Evolutionary conservation across 2,329 filamentous ascomycete genomes (phyloP), one percentile per base, ranked within the genome.

Genomic region (Fusarium bactridioides): DNA sequence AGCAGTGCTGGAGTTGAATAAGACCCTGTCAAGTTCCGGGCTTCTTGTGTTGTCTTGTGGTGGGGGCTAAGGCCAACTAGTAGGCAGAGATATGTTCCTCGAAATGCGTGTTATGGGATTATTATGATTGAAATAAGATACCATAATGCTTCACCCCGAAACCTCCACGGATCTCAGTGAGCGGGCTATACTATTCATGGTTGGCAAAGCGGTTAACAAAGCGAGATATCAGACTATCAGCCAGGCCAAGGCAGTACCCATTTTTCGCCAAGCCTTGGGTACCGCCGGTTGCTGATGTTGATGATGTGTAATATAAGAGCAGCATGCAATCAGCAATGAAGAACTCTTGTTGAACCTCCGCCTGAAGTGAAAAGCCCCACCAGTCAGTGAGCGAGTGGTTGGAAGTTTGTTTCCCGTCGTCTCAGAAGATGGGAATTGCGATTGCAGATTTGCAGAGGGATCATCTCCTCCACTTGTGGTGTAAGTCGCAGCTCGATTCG

Each of bases 241-340:
- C 35, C 43, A 67, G 23, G 44, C 59, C 54, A 56, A 51, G 41
- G 37, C 43, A 59, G 47, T 21, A 55, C 53, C 33, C 33, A 64
- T 31, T 44, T 58, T 63, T 33, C 47, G 51, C 59, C 59, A 69
- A 59, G 54, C 55, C 41, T 69, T 65, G 64, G 47, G 53, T 69
- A 53, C 64, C 43, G 48, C 54, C 38, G 33, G 43, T 40, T 51
- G 40, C 47, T 37, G 50, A 27, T 69, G 47, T 51, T 51, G 43
- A 40, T 61, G 65, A 64, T 64, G 37, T 43, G 40, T 56, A 68
- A 55, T 58, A 40, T 58, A 35, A 64, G 54, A 61, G 50, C 38
- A 50, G 51, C 48, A 67, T 56, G 53, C 61, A 73, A 63, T 67
- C 67, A 69, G 67, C 64, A 65, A 63, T 50, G 53, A 54, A 57